A percentile compares a stretch with the other conserved stretches of the same genome.
These are phyloP conservation scores for Didymella pinodella DNA, from an alignment of 2,329 filamentous ascomycete genomes.

Conservation along the genomic window DNA sequence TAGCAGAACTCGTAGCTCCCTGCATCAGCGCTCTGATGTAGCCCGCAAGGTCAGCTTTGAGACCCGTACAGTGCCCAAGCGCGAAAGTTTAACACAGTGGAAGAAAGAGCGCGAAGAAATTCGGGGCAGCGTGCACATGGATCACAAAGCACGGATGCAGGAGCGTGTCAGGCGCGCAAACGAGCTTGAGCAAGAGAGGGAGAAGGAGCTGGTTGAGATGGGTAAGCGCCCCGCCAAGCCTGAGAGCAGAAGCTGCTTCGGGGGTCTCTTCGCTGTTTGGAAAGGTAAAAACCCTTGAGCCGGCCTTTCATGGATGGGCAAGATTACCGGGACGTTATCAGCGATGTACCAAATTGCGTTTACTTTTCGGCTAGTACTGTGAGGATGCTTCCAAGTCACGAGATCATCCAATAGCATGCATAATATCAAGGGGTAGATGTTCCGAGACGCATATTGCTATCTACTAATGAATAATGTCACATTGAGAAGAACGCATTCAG, in stretches of 20 bases:
- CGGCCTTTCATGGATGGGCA: neutral
- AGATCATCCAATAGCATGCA: neutral
- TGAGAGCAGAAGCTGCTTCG: slow-evolving; percentile 16
- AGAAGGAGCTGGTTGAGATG: slow-evolving; percentile 31
- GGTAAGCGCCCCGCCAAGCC: slow-evolving; percentile 14
- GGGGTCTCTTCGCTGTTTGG: slow-evolving; percentile 6
- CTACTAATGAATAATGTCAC: neutral
- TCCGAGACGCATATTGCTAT: neutral
- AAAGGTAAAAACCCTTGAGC: slow-evolving; percentile 7
- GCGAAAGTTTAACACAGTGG: slow-evolving; percentile 34
- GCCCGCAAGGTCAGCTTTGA: slow-evolving; percentile 11
- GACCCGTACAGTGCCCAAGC: slow-evolving; percentile 22
- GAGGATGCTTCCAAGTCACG: neutral
- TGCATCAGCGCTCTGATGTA: slow-evolving; percentile 1
- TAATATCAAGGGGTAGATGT: neutral
- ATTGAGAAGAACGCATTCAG: neutral
- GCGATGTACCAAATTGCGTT: neutral
- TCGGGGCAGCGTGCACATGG: slow-evolving; percentile 5
- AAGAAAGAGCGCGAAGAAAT: slow-evolving; percentile 37
- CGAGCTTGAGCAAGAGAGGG: slow-evolving; percentile 38
- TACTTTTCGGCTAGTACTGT: neutral
- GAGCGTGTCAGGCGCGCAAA: slow-evolving; percentile 42
- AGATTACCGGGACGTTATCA: neutral
- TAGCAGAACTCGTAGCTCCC: neutral
- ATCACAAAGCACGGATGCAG: slow-evolving; percentile 30